Evolutionary conservation across 306 rosid genomes (phyloP).

Genomic region (Sechiopsis laciniata): DNA sequence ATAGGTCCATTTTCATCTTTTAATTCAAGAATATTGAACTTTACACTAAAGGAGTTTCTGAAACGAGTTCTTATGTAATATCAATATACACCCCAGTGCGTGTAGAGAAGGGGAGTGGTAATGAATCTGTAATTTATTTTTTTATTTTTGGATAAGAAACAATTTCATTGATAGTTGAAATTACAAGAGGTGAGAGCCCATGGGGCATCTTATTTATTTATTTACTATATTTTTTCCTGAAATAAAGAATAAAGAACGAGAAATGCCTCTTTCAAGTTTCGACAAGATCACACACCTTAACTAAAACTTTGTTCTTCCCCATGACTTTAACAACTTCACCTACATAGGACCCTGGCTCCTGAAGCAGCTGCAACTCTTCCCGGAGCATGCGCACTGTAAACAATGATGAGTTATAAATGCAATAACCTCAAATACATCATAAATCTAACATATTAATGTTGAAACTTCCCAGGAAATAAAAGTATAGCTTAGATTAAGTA

Average conservation of each 20-base stretch:
- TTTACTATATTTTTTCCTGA: not conserved
- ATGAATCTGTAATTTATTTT: not conserved
- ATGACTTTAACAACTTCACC: constrained; percentile 98
- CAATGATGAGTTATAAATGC: constrained; percentile 20
- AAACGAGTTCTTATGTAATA: not conserved
- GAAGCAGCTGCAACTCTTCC: constrained; percentile 95
- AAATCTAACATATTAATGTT: not conserved
- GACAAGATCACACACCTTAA: constrained; percentile 52
- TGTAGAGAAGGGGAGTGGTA: not conserved
- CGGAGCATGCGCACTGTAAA: constrained; percentile 94
- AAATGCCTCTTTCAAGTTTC: constrained; percentile 1
- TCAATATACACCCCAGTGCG: not conserved
- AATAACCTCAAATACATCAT: constrained; percentile 1
- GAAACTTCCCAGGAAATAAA: not conserved
- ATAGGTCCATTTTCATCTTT: too few species aligned
- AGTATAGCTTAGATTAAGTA: not conserved
- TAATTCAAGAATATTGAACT: not conserved
- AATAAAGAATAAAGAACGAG: not conserved
- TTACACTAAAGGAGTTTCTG: not conserved
- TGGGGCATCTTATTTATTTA: too few species aligned
- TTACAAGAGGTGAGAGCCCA: too few species aligned
- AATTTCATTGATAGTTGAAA: too few species aligned
- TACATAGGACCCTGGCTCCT: constrained; percentile 97
- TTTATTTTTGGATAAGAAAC: not conserved
- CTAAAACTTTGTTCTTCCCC: constrained; percentile 97